Conservation (phyloP, 2,329 filamentous ascomycete species). For the Fusarium floridanum region DNA sequence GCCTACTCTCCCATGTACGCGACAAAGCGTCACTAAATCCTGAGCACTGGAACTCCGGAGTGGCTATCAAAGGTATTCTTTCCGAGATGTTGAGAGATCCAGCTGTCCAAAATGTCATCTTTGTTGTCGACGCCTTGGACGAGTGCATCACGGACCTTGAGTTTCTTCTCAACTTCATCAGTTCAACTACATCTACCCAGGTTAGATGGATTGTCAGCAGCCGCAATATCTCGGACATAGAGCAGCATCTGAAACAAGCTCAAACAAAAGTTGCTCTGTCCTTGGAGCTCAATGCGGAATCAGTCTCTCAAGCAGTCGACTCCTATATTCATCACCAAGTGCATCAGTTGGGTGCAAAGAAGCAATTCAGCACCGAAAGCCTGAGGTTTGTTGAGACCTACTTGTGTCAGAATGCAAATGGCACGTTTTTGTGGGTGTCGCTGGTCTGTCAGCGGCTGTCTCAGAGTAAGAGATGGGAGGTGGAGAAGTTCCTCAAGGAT, state of each 20-base stretch:
- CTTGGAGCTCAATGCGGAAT: conserved; percentile 54
- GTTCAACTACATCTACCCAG: neutral
- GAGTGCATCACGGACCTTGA: conserved; percentile 52
- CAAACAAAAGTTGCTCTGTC: conserved; percentile 48
- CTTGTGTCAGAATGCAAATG: no score
- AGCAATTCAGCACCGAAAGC: rapidly evolving
- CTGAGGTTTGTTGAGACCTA: neutral
- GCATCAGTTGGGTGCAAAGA: rapidly evolving
- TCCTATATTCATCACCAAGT: conserved; percentile 55
- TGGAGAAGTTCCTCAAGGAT: no score
- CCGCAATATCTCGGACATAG: conserved; percentile 53
- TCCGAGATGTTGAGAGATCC: rapidly evolving
- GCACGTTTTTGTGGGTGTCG: no score
- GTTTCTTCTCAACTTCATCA: conserved; percentile 48
- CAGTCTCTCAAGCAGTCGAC: conserved; percentile 52
- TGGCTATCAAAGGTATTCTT: neutral
- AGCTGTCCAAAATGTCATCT: conserved; percentile 43
- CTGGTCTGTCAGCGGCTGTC: no score
- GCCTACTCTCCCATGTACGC: conserved; percentile 51
- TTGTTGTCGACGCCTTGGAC: conserved; percentile 62
- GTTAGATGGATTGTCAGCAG: conserved; percentile 61
- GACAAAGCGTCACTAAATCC: neutral
- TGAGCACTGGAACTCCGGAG: neutral
- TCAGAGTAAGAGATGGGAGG: no score
- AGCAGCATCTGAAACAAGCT: no score